phyloP scores from a whole-genome alignment of 768 basidiomycete species.

The Russula sp. region DNA sequence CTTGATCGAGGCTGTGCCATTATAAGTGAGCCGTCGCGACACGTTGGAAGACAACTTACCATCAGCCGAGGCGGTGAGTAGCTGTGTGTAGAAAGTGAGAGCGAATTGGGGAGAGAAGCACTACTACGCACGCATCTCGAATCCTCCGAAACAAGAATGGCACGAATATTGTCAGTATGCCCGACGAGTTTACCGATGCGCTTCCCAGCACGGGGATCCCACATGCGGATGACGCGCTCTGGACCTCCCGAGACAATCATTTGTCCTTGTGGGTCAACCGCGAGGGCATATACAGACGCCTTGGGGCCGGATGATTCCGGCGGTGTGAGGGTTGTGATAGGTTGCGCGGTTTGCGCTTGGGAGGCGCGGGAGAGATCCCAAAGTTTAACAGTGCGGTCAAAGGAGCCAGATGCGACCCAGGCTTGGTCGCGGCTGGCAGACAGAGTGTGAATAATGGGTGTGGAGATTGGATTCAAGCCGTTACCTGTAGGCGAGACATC shows the following conservation, averaged over 20 bases:
- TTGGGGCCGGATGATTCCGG: constrained; percentile 62
- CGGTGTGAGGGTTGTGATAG: constrained; percentile 60
- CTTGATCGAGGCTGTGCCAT: constrained; percentile 62
- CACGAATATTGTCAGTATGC: constrained; percentile 94
- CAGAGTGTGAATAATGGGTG: constrained; percentile 19
- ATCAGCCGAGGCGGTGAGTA: constrained; percentile 83
- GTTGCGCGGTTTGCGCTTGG: constrained; percentile 32
- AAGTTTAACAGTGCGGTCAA: constrained; percentile 89
- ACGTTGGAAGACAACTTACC: constrained; percentile 31
- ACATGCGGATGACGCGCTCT: constrained; percentile 83
- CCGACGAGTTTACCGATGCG: constrained; percentile 84
- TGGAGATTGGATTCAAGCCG: not conserved
- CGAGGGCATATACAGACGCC: constrained; percentile 71
- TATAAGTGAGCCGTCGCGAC: constrained; percentile 13
- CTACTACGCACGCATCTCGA: constrained; percentile 69
- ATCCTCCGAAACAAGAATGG: constrained; percentile 85
- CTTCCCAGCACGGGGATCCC: constrained; percentile 88
- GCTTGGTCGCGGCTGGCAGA: constrained; percentile 60
- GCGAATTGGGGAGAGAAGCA: constrained; percentile 13
- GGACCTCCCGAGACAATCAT: constrained; percentile 87
- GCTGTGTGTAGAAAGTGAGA: constrained; percentile 33
- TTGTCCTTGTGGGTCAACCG: constrained; percentile 72
- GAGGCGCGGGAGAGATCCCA: constrained; percentile 64
- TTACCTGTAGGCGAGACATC: constrained; percentile 70
- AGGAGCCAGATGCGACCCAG: constrained; percentile 91